Evolutionary conservation across 805 yeast genomes (phyloP), one percentile per base, ranked within the genome.

Genomic region (Candida chauliodis): DNA sequence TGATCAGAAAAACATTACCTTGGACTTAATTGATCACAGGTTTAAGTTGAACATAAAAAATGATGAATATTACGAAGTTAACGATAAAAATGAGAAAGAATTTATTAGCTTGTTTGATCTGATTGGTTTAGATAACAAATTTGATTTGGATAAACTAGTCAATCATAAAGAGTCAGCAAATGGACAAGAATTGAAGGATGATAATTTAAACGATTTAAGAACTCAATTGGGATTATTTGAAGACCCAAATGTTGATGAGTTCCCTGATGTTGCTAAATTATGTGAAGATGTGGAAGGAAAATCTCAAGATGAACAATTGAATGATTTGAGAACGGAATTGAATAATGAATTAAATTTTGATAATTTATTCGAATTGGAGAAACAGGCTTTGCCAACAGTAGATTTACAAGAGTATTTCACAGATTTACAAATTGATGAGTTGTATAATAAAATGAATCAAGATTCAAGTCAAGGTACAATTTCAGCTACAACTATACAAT

Each of bases 401-500:
- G 7, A 29, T 16, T n/a, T 41, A 34, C 25, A 41, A 10, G 22
- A 35, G 3, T 19, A 14, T 8, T 22, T 52, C 4, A 18, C 45
- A 2, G 40, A 44, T 5, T 37, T 40, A 2, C 47, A 52, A 27
- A 46, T 52, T 16, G 52, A 56, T 14, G 36, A 37, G 5, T 43
- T 68, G 11, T 61, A 57, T 44, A 6, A 38, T 3, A 41, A 53
- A 24, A 43, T 66, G 19, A 44, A 49, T 4, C 58, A 59, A 33
- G 19, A 39, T n/a, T n/a, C 23, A 2, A 39, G 58, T 17, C 34
- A 30, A 11, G 68, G 69, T 0, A 57, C 55, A 29, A 41, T 37
- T 6, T 63, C 68, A 1, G 49, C 61, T 4, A 55, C 68, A 36
- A 59, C 70, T 0, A 53, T 59, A 6, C 59, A 72, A 1, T 53